A percentile compares a stretch with the other conserved stretches of the same genome.
phyloP scores from a whole-genome alignment of 176 grass and related monocot species.

The Zea mays region DNA sequence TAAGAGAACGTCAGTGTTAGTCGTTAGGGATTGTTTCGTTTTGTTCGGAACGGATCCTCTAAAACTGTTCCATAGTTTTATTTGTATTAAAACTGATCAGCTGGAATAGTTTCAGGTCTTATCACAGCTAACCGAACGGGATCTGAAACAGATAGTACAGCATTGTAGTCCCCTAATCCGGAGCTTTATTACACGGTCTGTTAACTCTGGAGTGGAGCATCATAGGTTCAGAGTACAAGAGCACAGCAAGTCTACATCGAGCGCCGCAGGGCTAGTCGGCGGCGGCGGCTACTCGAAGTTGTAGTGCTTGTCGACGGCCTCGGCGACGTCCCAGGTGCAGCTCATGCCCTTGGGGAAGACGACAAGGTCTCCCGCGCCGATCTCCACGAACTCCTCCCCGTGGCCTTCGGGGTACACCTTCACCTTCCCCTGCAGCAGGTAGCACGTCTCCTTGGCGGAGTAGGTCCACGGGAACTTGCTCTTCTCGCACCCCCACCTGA shows the following conservation, averaged over 20 bases:
- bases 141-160: background rate
- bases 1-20: too few relatives aligned
- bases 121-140: too few relatives aligned
- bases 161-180: too few relatives aligned
- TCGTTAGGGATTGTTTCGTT: too few relatives aligned
- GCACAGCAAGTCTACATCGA: background rate
- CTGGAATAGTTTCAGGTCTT: too few relatives aligned
- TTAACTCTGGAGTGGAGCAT: background rate
- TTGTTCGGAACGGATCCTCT: too few relatives aligned
- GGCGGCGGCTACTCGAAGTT: slow-evolving; percentile 59
- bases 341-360: slow-evolving; percentile 94
- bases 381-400: slow-evolving; percentile 82
- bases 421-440: slow-evolving; percentile 92
- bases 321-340: slow-evolving; percentile 92
- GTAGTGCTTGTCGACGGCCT: slow-evolving; percentile 94
- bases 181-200: slow-evolving; percentile 5
- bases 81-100: too few relatives aligned
- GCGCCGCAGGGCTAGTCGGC: background rate
- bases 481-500: slow-evolving; percentile 81
- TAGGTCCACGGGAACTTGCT: slow-evolving; percentile 96
- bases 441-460: slow-evolving; percentile 93
- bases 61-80: too few relatives aligned
- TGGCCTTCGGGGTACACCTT: slow-evolving; percentile 92
- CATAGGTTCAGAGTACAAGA: background rate
- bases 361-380: slow-evolving; percentile 80